A percentile compares a stretch with the other conserved stretches of the same genome.
Conservation (phyloP, 345 rosid species). For the Aquilaria yunnanensis region DNA sequence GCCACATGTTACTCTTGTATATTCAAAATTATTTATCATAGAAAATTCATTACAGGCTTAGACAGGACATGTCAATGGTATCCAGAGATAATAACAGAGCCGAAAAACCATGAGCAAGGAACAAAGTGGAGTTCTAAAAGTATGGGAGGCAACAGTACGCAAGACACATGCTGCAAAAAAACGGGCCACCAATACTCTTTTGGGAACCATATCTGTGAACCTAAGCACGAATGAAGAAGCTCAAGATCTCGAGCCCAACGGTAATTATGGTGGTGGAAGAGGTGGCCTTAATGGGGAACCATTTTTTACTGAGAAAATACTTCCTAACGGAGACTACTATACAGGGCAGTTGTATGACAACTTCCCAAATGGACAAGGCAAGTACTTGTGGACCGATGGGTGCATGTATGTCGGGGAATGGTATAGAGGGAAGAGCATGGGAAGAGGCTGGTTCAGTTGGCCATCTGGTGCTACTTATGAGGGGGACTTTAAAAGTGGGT, state of each 20-base stretch:
- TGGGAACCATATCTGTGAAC: constrained; percentile 48
- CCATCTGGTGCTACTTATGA: constrained; percentile 86
- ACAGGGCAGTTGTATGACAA: constrained; percentile 84
- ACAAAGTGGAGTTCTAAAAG: constrained; percentile 57
- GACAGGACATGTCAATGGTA: constrained; percentile 5
- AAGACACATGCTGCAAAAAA: constrained; percentile 89
- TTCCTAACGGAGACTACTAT: constrained; percentile 83
- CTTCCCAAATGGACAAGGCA: constrained; percentile 82
- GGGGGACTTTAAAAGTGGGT: constrained; percentile 89
- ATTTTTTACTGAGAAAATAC: constrained; percentile 57
- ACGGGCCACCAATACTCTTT: constrained; percentile 71
- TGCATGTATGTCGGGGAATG: constrained; percentile 88
- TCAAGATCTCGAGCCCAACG: constrained; percentile 13
- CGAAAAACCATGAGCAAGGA: constrained; percentile 54
- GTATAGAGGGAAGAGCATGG: constrained; percentile 77
- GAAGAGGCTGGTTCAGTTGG: constrained; percentile 84
- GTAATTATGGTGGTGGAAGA: constrained; percentile 5
- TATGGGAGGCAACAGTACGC: constrained; percentile 90
- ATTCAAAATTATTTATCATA: constrained; percentile 2
- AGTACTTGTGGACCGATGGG: constrained; percentile 87
- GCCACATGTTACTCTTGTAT: not conserved
- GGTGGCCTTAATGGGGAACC: constrained; percentile 24
- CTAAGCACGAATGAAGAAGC: constrained; percentile 28
- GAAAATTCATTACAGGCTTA: not conserved
- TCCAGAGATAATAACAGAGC: not conserved